Percentiles rank a stretch among this genome's conserved stretches.
phyloP scores from a whole-genome alignment of 495 filamentous ascomycete species.

The Penicillium pulvis region DNA sequence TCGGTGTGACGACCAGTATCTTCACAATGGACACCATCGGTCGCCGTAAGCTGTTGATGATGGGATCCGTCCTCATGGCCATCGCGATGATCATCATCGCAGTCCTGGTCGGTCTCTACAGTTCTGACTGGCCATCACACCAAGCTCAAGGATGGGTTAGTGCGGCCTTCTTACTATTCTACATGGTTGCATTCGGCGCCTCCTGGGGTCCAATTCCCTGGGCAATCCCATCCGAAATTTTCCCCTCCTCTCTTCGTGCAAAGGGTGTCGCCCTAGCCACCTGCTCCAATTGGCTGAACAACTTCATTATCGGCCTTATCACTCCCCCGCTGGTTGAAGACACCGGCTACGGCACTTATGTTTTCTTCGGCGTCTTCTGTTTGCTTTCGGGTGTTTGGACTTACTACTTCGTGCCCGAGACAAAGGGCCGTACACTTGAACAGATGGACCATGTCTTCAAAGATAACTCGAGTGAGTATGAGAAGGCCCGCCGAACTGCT shows the following conservation, averaged over 20 bases:
- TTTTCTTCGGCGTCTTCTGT: slow-evolving; percentile 62
- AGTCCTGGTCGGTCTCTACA: slow-evolving; percentile 48
- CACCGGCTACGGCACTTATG: slow-evolving; percentile 56
- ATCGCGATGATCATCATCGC: slow-evolving; percentile 54
- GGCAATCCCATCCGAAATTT: slow-evolving; percentile 48
- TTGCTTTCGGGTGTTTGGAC: slow-evolving; percentile 55
- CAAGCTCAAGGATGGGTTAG: slow-evolving; percentile 50
- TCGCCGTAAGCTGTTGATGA: slow-evolving; percentile 47
- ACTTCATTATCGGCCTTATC: slow-evolving; percentile 58
- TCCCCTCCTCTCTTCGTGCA: slow-evolving; percentile 53
- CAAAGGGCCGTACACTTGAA: slow-evolving; percentile 58
- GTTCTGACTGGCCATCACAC: slow-evolving; percentile 46
- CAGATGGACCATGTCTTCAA: slow-evolving; percentile 59
- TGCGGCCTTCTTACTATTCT: slow-evolving; percentile 49
- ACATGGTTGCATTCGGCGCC: slow-evolving; percentile 52
- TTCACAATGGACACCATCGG: slow-evolving; percentile 54
- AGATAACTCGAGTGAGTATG: slow-evolving; percentile 45
- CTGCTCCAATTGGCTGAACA: slow-evolving; percentile 58
- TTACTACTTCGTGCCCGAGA: slow-evolving; percentile 58
- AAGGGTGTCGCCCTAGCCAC: slow-evolving; percentile 56
- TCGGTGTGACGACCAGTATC: slow-evolving; percentile 49
- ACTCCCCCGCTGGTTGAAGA: slow-evolving; percentile 56
- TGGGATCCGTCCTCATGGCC: slow-evolving; percentile 49
- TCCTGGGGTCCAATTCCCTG: slow-evolving; percentile 50
- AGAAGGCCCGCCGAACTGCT: slow-evolving; percentile 36